These are phyloP conservation scores for Cinnamomum chago DNA, from an alignment of 164 flowering plant genomes.

Conservation along the genomic window DNA sequence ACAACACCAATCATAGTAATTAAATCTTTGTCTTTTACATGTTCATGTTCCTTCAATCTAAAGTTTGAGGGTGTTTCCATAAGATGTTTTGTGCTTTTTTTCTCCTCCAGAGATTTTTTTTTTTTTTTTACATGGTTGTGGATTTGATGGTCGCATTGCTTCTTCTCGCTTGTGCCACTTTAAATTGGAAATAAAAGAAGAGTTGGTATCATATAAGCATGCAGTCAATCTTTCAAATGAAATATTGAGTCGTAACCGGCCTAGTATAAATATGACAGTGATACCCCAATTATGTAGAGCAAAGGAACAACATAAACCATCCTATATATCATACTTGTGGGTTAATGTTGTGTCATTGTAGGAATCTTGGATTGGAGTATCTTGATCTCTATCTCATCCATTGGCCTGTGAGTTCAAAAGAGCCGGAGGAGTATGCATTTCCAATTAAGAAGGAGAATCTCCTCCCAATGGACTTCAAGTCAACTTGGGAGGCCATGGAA, in stretches of 20 bases:
- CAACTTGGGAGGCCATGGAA: conserved; percentile 32
- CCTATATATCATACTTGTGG: not conserved
- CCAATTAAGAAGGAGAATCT: conserved; percentile 17
- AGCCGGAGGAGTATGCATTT: not conserved
- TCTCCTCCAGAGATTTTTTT: no score
- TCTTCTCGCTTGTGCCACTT: not conserved
- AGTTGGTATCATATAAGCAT: not conserved
- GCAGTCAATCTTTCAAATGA: no score
- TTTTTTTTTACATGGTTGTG: not conserved
- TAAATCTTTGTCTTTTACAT: no score
- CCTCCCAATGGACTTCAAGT: conserved; percentile 20
- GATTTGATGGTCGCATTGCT: not conserved
- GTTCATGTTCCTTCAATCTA: not conserved
- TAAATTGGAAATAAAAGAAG: conserved; percentile 6
- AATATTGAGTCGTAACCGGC: not conserved
- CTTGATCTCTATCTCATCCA: conserved; percentile 13
- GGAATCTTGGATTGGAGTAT: conserved; percentile 14
- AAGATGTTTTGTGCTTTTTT: no score
- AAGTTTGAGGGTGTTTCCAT: not conserved
- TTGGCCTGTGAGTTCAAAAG: conserved; percentile 9
- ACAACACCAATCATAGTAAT: not conserved
- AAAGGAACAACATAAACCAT: not conserved
- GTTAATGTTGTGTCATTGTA: not conserved
- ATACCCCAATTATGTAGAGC: not conserved
- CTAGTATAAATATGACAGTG: not conserved